phyloP scores from a whole-genome alignment of 768 basidiomycete genomes.

The Podaxis sp. region DNA sequence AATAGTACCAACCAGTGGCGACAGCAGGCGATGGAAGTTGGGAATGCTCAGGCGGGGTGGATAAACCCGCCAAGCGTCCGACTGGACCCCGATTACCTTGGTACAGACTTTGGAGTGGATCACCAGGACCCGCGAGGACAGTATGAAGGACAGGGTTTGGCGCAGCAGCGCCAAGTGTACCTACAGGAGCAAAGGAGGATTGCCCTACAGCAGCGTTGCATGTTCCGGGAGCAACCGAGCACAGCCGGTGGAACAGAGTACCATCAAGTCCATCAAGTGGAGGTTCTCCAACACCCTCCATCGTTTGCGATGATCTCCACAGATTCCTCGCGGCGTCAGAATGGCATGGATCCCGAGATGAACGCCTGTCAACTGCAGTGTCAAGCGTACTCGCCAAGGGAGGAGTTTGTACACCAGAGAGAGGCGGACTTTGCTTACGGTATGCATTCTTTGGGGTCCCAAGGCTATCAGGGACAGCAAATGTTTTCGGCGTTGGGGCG shows the following conservation, averaged over 20 bases:
- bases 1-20: conserved; percentile 31
- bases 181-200: conserved; percentile 5
- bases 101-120: neutral
- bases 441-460: neutral
- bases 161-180: neutral
- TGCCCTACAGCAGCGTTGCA: neutral
- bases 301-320: neutral
- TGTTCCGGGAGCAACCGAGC: neutral
- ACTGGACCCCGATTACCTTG: neutral
- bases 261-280: neutral
- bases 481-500: neutral
- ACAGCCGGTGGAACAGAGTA: neutral
- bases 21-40: neutral
- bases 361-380: neutral
- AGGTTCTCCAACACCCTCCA: neutral
- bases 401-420: neutral
- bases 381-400: neutral
- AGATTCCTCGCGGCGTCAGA: neutral
- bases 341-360: neutral
- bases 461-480: neutral
- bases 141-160: conserved; percentile 1
- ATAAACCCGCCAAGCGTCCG: neutral
- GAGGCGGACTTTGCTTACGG: neutral
- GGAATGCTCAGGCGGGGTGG: conserved; percentile 1
- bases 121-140: neutral